phyloP scores from a whole-genome alignment of 2,329 filamentous ascomycete species.

The Colletotrichum sp. region DNA sequence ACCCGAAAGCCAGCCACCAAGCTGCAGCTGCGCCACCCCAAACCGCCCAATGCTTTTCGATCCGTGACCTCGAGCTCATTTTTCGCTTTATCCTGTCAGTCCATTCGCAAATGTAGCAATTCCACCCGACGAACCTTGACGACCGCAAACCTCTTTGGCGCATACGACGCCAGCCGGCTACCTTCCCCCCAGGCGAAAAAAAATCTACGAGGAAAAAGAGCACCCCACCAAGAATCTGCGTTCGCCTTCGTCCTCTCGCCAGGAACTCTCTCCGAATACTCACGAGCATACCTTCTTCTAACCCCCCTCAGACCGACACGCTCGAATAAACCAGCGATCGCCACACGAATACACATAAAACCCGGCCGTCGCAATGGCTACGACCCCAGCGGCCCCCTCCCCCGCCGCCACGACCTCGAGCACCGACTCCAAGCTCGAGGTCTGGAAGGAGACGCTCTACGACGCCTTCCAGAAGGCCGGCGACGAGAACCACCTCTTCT shows the following conservation, averaged over 20 bases:
- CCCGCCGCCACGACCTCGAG: conserved; percentile 19
- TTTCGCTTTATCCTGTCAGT: neutral
- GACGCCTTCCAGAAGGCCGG: conserved; percentile 57
- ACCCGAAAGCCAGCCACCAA: neutral
- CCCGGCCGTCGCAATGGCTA: conserved; percentile 12
- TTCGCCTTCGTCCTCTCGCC: neutral
- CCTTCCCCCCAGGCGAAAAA: neutral
- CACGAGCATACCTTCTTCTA: neutral
- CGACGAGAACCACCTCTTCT: conserved; percentile 55
- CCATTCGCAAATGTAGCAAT: neutral
- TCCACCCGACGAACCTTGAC: neutral
- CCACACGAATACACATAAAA: neutral
- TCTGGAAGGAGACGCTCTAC: conserved; percentile 63
- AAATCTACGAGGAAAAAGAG: neutral
- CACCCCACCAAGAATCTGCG: neutral
- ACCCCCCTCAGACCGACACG: neutral
- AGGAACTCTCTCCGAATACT: neutral
- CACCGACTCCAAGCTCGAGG: conserved; percentile 46
- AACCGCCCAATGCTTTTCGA: neutral
- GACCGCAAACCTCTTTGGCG: neutral
- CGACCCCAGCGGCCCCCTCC: conserved; percentile 6
- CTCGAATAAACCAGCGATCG: neutral
- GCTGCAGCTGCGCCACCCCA: neutral
- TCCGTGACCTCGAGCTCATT: neutral
- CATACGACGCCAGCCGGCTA: neutral